Evolutionary conservation across 1,139 yeast genomes (phyloP).

Genomic region (Suhomyces anneliseae): DNA sequence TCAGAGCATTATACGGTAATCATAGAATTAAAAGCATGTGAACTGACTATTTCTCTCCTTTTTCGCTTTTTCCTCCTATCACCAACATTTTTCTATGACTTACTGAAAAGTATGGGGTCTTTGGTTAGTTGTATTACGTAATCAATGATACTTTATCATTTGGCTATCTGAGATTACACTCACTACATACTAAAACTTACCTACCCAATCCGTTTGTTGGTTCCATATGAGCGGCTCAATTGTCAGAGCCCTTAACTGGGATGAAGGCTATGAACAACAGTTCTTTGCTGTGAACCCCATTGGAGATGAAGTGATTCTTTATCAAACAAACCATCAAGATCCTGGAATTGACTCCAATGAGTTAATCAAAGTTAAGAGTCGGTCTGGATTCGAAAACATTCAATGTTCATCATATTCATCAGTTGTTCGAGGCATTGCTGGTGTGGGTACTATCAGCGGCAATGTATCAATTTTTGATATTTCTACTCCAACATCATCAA

Average conservation of each 20-base stretch:
- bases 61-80: no score
- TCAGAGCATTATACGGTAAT: no score
- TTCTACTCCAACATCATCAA: conserved; percentile 34
- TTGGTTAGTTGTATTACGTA: background rate
- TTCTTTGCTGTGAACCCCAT: conserved; percentile 66
- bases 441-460: conserved; percentile 77
- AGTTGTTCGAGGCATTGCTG: conserved; percentile 56
- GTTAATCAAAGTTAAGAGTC: conserved; percentile 49
- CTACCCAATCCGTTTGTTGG: background rate
- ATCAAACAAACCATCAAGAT: conserved; percentile 52
- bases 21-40: no score
- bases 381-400: conserved; percentile 69
- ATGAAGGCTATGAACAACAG: conserved; percentile 51
- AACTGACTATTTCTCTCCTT: no score
- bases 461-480: conserved; percentile 64
- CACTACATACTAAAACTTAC: background rate
- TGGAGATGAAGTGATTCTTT: conserved; percentile 65
- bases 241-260: conserved; percentile 62
- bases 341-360: conserved; percentile 36
- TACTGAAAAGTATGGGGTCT: no score
- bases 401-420: conserved; percentile 71
- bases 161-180: background rate
- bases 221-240: conserved; percentile 52
- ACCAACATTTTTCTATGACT: no score
- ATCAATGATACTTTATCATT: background rate